Percentiles rank a stretch among this genome's conserved stretches.
Evolutionary conservation across 2,329 filamentous ascomycete genomes (phyloP).

Genomic region (Colletotrichum truncatum): DNA sequence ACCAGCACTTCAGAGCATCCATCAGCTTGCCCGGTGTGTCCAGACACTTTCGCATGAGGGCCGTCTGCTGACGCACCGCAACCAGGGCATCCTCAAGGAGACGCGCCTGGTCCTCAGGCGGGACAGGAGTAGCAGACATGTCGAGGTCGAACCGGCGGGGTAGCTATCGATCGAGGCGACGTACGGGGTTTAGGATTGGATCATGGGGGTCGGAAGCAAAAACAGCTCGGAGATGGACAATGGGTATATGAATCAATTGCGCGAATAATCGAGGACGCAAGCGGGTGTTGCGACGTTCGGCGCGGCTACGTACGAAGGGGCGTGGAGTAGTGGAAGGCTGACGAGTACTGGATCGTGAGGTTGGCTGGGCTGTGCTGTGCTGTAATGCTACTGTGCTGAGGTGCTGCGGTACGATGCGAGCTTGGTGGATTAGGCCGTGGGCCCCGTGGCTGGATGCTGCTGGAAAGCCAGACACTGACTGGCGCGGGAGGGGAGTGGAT

Average conservation of each 20-base stretch:
- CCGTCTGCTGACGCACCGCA: slow-evolving; percentile 96
- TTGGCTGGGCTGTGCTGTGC: background rate
- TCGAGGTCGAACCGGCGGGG: slow-evolving; percentile 30
- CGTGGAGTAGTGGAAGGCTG: slow-evolving; percentile 5
- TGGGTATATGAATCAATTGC: background rate
- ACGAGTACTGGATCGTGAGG: slow-evolving; percentile 9
- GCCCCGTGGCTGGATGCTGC: background rate
- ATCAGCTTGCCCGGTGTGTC: slow-evolving; percentile 98
- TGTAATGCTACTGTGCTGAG: background rate
- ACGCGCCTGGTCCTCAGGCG: slow-evolving; percentile 84
- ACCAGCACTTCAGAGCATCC: slow-evolving; percentile 99
- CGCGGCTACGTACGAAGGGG: background rate
- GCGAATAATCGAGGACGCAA: background rate
- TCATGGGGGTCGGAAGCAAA: slow-evolving; percentile 19
- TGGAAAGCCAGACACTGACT: slow-evolving; percentile 3
- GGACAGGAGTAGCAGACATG: slow-evolving; percentile 63
- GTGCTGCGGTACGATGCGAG: slow-evolving; percentile 6
- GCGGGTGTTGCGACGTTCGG: background rate
- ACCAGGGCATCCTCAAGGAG: slow-evolving; percentile 97
- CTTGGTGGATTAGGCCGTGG: background rate
- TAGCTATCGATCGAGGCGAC: slow-evolving; percentile 30
- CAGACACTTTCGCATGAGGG: slow-evolving; percentile 96
- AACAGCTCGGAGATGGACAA: background rate
- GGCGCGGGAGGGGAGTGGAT: background rate
- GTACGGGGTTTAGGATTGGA: slow-evolving; percentile 15